Evolutionary conservation across 371 early-diverging fungal genomes (phyloP), one percentile per base, ranked within the genome.

Genomic region (Astathelohania contejeani): DNA sequence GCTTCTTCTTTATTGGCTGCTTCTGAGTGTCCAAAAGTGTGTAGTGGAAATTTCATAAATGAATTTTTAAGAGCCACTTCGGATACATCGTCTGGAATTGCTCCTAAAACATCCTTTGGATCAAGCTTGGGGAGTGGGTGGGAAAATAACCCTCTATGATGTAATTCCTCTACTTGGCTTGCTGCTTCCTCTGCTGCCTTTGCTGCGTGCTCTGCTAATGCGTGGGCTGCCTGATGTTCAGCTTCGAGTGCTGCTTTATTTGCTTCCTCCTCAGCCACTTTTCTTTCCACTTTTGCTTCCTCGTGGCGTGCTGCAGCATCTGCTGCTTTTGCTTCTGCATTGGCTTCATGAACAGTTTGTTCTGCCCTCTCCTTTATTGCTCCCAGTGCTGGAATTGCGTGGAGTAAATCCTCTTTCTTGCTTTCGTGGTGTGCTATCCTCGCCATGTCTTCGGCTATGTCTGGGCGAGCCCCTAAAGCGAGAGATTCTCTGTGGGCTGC

Each of bases 11-110:
- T 44, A 1, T 59, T 63, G 19, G 53, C 46, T 16, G 68, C 47
- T 26, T 60, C 45, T 25, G 27, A 59, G 23, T 56, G 48, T 6
- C 49, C 20, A 50, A 71, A 62, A 19, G 52, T 60, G 37, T 70
- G 63, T 37, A 75, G 29, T 14, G 75, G 75, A 6, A 75, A 51
- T 26, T 63, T 49, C 24, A 75, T 52, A 9, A n/a, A 25, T 0
- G 49, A 18, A 23, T 66, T 49, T 10, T 43, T 18, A 1, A 72
- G 22, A 23, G 49, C 25, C 0, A 70, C 28, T 26, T 44, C 54
- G 0, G 23, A 53, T 28, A 45, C 56, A 29, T 67, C 63, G 28
- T 66, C 63, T 16, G 67, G 66, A 29, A 71, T 65, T 4, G 58
- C 35, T 32, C 55, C 62, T 3, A 65, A 22, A n/a, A 67, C 52